Percentiles rank a stretch among this genome's conserved stretches.
Conservation (phyloP, 768 basidiomycete genomes). For the Tulasnella sp. region DNA sequence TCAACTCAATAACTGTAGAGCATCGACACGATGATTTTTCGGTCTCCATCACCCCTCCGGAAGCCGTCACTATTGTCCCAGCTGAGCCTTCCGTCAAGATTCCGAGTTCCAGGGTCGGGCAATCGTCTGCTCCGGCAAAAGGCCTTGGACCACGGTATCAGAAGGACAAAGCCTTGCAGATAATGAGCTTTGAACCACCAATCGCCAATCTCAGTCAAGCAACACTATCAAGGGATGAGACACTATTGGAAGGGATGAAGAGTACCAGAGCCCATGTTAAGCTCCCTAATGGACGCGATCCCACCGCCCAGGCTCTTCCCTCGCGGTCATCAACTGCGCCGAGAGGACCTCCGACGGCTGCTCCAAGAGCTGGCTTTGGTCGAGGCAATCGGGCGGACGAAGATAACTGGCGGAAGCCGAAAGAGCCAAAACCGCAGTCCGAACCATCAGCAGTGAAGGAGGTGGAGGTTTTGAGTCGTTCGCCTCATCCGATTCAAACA, state of each 20-base stretch:
- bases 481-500: slow-evolving; percentile 45
- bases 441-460: slow-evolving; percentile 14
- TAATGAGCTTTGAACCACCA: slow-evolving; percentile 45
- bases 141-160: not conserved
- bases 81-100: not conserved
- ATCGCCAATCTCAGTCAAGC: slow-evolving; percentile 49
- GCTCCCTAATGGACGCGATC: not conserved
- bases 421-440: not conserved
- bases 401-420: slow-evolving; percentile 5
- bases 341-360: not conserved
- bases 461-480: slow-evolving; percentile 51
- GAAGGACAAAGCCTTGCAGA: not conserved
- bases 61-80: not conserved
- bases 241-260: slow-evolving; percentile 19
- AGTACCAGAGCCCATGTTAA: not conserved
- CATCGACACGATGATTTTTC: not conserved
- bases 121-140: not conserved
- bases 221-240: slow-evolving; percentile 52
- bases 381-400: slow-evolving; percentile 7
- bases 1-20: slow-evolving; percentile 22
- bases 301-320: not conserved
- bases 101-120: not conserved
- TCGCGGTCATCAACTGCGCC: not conserved
- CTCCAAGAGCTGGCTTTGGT: not conserved
- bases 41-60: not conserved